phyloP scores from a whole-genome alignment of 2,329 filamentous ascomycete genomes.

The Penicillium digitatum region DNA sequence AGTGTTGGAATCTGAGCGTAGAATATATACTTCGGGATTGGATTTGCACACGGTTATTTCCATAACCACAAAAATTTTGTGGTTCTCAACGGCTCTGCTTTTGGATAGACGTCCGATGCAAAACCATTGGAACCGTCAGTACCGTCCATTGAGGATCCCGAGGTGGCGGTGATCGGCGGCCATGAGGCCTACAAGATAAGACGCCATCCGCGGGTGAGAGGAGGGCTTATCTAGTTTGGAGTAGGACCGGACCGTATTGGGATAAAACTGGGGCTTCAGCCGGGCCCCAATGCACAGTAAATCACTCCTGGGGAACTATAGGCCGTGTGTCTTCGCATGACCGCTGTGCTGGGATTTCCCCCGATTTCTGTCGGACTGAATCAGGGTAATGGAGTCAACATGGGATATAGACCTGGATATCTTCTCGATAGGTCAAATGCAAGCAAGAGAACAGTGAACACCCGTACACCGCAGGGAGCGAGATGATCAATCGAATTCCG shows the following conservation, averaged over 20 bases:
- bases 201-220: not conserved
- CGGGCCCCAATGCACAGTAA: constrained; percentile 2
- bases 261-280: not conserved
- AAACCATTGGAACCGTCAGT: not conserved
- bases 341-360: not conserved
- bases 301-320: constrained; percentile 2
- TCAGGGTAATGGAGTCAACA: not conserved
- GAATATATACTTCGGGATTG: not conserved
- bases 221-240: constrained; percentile 2
- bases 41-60: constrained; percentile 1
- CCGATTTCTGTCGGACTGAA: not conserved
- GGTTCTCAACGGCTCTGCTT: constrained; percentile 14
- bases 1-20: not conserved
- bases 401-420: not conserved
- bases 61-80: not conserved
- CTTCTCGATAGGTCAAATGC: not conserved
- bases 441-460: constrained; percentile 1
- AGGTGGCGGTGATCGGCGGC: constrained; percentile 17
- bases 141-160: not conserved
- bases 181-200: constrained; percentile 4
- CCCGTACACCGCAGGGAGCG: not conserved
- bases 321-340: not conserved
- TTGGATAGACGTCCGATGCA: constrained; percentile 12
- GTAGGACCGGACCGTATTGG: not conserved
- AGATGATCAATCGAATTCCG: constrained; percentile 19